Conservation (phyloP, 2,329 filamentous ascomycete species). For the Neonectria neomacrospora region DNA sequence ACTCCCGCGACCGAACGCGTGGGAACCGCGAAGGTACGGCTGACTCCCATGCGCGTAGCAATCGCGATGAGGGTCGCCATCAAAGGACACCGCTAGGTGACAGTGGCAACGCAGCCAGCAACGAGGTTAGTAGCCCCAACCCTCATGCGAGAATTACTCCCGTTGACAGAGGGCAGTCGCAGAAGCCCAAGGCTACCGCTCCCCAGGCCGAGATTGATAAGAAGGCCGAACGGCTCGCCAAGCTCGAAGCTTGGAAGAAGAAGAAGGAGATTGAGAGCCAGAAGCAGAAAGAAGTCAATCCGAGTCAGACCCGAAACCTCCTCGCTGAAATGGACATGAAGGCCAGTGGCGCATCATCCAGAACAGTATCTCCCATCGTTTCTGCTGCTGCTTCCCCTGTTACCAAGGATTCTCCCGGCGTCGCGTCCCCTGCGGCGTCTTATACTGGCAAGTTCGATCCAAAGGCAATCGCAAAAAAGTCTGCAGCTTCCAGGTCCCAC, state of each 20-base stretch:
- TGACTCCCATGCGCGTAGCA: slow-evolving; percentile 74
- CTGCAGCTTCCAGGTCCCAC: slow-evolving; percentile 68
- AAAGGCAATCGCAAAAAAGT: slow-evolving; percentile 86
- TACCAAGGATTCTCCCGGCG: slow-evolving; percentile 55
- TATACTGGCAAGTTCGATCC: slow-evolving; percentile 87
- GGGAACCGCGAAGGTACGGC: slow-evolving; percentile 75
- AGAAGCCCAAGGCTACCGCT: slow-evolving; percentile 59
- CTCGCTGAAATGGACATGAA: slow-evolving; percentile 80
- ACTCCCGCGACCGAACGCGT: slow-evolving; percentile 73
- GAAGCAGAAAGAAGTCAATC: slow-evolving; percentile 75
- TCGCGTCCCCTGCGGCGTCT: slow-evolving; percentile 63
- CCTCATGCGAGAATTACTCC: slow-evolving; percentile 13
- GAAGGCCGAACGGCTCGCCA: slow-evolving; percentile 82
- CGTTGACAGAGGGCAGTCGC: slow-evolving; percentile 56
- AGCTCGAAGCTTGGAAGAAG: slow-evolving; percentile 91
- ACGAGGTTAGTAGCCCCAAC: slow-evolving; percentile 64
- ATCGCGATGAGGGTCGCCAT: slow-evolving; percentile 70
- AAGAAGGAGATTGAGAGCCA: slow-evolving; percentile 82
- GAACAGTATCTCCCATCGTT: slow-evolving; percentile 61
- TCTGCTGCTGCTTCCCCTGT: slow-evolving; percentile 63
- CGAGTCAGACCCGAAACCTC: slow-evolving; percentile 73
- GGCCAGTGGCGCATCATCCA: slow-evolving; percentile 60
- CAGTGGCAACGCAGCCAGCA: slow-evolving; percentile 59
- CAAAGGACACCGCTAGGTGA: slow-evolving; percentile 63
- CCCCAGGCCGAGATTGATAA: slow-evolving; percentile 74